A percentile compares a stretch with the other conserved stretches of the same genome.
These are phyloP conservation scores for Pezicula radicicola DNA, from an alignment of 2,329 filamentous ascomycete genomes.

Conservation along the genomic window DNA sequence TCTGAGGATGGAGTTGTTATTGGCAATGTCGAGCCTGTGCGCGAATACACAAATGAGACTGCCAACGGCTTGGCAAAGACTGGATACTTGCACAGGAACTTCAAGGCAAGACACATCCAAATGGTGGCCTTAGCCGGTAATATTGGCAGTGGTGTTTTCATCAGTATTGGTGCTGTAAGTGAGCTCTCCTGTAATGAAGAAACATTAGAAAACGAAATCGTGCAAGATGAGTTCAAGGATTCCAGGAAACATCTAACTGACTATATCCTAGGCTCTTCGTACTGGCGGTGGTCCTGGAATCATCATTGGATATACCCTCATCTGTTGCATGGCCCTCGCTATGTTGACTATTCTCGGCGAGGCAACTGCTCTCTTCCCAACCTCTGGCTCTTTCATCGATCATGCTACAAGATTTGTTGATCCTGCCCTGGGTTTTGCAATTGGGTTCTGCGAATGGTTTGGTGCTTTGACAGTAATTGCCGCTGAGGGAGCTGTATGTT, in stretches of 20 bases:
- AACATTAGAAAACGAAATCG: neutral
- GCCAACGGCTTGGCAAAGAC: neutral
- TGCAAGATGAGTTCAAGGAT: neutral
- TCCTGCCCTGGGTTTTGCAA: neutral
- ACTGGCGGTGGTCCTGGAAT: neutral
- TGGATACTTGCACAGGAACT: slow-evolving; percentile 1
- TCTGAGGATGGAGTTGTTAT: neutral
- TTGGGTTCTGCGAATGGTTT: slow-evolving; percentile 2
- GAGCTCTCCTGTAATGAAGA: neutral
- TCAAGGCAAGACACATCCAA: slow-evolving; percentile 1
- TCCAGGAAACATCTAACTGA: neutral
- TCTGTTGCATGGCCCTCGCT: neutral
- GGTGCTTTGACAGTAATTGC: neutral
- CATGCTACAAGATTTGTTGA: neutral
- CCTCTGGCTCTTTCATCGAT: neutral
- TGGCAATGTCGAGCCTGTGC: neutral
- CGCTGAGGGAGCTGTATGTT: neutral
- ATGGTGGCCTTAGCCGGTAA: slow-evolving; percentile 1
- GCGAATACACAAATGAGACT: neutral
- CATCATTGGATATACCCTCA: neutral
- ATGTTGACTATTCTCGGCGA: neutral
- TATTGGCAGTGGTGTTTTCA: neutral
- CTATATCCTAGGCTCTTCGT: neutral
- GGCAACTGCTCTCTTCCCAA: neutral
- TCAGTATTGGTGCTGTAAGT: neutral